Evolutionary conservation across 192 early-diverging fungal genomes (phyloP), one percentile per base, ranked within the genome.

Genomic region (Coemansia sp.): DNA sequence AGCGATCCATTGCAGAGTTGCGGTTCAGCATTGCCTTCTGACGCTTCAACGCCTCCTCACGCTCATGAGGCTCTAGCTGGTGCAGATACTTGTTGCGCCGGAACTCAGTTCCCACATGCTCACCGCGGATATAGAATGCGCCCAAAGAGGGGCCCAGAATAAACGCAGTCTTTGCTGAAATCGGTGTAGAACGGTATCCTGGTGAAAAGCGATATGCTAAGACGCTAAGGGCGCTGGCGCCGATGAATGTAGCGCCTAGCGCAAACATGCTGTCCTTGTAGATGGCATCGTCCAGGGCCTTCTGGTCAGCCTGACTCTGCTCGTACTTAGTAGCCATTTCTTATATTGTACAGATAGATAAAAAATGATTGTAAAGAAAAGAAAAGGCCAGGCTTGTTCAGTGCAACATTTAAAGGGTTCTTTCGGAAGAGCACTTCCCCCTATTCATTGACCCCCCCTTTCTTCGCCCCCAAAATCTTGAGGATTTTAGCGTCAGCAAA

Each of bases 81-180:
- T 42, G 39, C 31, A 60, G 12, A 40, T 66, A 59, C 56, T 60
- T 61, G 62, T 53, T 60, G 41, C 74, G 63, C 3, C 60, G 63
- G 63, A 56, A 77, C 53, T 66, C 61, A 8, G 63, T 52, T 14
- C 67, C 68, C 0, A 62, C 59, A 13, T 77, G 74, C 57, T 77
- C 74, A 26, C 74, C 74, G 13, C 74, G 74, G 39, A 77, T 56
- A 50, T 77, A 77, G 48, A 77, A 63, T n/a, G 63, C 68, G 31
- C 74, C 74, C 44, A 77, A 49, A 13, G 74, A 15, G 13, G 74
- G 74, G 8, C 47, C 74, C 12, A 77, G 63, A n/a, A 77, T 67
- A n/a, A 77, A 30, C 9, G 68, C 68, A 3, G 74, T 77, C 38
- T 70, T 77, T 50, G 74, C 74, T 0, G 74, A 77, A 30, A 77